These are phyloP conservation scores for Boletus coccyginus DNA, from an alignment of 768 basidiomycete species.

Conservation along the genomic window DNA sequence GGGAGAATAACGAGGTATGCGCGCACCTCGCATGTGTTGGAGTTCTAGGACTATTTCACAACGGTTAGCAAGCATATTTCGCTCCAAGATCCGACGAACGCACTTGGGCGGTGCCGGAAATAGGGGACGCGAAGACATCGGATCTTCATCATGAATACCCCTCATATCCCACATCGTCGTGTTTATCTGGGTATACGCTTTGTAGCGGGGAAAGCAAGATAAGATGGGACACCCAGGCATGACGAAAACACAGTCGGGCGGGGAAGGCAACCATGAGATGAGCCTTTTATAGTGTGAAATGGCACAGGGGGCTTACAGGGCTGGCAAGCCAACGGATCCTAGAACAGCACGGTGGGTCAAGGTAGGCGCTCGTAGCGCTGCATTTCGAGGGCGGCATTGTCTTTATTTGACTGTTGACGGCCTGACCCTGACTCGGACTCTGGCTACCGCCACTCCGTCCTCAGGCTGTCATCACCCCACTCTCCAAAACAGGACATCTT, in stretches of 20 bases:
- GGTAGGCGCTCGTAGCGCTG: constrained; percentile 15
- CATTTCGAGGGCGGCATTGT: constrained; percentile 22
- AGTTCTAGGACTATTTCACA: constrained; percentile 7
- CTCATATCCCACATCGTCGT: constrained; percentile 29
- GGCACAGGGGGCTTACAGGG: constrained; percentile 19
- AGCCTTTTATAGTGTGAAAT: constrained; percentile 26
- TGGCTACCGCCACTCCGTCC: background rate
- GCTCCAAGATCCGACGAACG: constrained; percentile 1
- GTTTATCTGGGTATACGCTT: constrained; percentile 33
- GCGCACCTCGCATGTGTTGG: constrained; percentile 16
- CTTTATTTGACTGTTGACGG: constrained; percentile 27
- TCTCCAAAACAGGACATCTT: constrained; percentile 16
- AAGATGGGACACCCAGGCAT: constrained; percentile 33
- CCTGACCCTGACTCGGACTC: constrained; percentile 1
- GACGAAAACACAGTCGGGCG: constrained; percentile 10
- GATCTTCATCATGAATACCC: constrained; percentile 15
- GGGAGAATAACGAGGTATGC: background rate
- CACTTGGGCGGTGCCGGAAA: constrained; percentile 19
- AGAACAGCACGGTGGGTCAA: constrained; percentile 23
- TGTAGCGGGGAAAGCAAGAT: constrained; percentile 33
- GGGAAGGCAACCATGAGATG: background rate
- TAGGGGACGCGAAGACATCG: constrained; percentile 9
- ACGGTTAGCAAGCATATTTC: background rate
- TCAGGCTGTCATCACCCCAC: constrained; percentile 3
- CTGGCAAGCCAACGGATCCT: constrained; percentile 20